Conservation (phyloP, 2,329 filamentous ascomycete genomes). For the Cytospora mali region DNA sequence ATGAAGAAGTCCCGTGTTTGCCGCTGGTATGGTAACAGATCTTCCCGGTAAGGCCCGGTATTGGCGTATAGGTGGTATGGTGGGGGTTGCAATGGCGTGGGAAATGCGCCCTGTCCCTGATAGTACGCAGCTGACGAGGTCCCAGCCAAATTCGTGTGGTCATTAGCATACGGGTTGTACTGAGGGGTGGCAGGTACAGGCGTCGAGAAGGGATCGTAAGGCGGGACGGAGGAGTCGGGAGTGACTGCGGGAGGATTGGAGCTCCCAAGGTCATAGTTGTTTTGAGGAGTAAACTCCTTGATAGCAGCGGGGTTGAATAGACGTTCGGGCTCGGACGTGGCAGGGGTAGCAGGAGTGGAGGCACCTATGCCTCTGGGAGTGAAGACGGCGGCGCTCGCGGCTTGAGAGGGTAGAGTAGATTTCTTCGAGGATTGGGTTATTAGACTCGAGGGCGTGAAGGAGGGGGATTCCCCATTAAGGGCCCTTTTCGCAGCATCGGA, state of each 20-base stretch:
- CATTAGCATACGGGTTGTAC: conserved; percentile 78
- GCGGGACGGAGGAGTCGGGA: conserved; percentile 49
- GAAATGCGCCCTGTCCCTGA: conserved; percentile 56
- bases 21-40: conserved; percentile 81
- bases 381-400: conserved; percentile 85
- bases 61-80: conserved; percentile 95
- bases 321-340: conserved; percentile 45
- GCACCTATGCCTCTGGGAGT: conserved; percentile 66
- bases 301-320: conserved; percentile 60
- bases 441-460: conserved; percentile 75
- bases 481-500: conserved; percentile 61
- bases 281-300: conserved; percentile 61
- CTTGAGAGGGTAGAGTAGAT: conserved; percentile 82
- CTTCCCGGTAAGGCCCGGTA: conserved; percentile 78
- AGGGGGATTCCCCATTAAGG: conserved; percentile 93
- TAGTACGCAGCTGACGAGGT: conserved; percentile 66
- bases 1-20: conserved; percentile 91
- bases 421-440: conserved; percentile 57
- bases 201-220: conserved; percentile 68
- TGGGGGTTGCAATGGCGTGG: conserved; percentile 63
- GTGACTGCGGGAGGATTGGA: conserved; percentile 49
- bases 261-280: conserved; percentile 53
- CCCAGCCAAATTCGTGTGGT: conserved; percentile 60
- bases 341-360: conserved; percentile 43
- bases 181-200: conserved; percentile 51